Percentiles rank a stretch among this genome's conserved stretches.
Conservation (phyloP, 2,329 filamentous ascomycete genomes). For the Dryadomyces sulphureus region DNA sequence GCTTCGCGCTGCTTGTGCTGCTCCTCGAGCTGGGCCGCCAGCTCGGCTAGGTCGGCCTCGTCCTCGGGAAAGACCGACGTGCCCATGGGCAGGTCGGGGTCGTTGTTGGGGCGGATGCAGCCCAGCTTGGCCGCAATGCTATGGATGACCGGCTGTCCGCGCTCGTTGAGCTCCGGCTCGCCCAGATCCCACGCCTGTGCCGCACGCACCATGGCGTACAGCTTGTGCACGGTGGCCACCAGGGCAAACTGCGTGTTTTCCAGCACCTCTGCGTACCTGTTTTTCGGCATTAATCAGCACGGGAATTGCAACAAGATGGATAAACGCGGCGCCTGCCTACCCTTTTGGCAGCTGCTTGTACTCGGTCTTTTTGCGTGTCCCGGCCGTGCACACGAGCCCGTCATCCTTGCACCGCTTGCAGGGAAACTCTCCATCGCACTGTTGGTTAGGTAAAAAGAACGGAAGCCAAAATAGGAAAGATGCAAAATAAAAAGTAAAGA, state of each 20-base stretch:
- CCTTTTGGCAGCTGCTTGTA: conserved; percentile 51
- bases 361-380: conserved; percentile 51
- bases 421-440: conserved; percentile 52
- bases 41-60: conserved; percentile 39
- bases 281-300: background rate
- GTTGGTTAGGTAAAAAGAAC: background rate
- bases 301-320: too few relatives aligned
- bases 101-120: conserved; percentile 47
- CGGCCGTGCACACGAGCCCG: conserved; percentile 47
- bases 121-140: conserved; percentile 50
- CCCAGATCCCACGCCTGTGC: conserved; percentile 44
- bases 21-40: conserved; percentile 38
- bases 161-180: conserved; percentile 49
- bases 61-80: conserved; percentile 47
- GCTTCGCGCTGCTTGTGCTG: conserved; percentile 27
- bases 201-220: conserved; percentile 48
- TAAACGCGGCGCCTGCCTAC: conserved; percentile 21
- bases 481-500: background rate
- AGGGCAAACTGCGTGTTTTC: conserved; percentile 52
- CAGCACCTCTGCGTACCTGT: conserved; percentile 47
- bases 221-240: conserved; percentile 49
- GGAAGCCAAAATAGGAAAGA: background rate
- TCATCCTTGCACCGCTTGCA: conserved; percentile 55
- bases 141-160: conserved; percentile 48
- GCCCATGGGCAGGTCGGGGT: conserved; percentile 38